These are phyloP conservation scores for Musa schizocarpa DNA, from an alignment of 176 grass and related monocot genomes.

Conservation along the genomic window DNA sequence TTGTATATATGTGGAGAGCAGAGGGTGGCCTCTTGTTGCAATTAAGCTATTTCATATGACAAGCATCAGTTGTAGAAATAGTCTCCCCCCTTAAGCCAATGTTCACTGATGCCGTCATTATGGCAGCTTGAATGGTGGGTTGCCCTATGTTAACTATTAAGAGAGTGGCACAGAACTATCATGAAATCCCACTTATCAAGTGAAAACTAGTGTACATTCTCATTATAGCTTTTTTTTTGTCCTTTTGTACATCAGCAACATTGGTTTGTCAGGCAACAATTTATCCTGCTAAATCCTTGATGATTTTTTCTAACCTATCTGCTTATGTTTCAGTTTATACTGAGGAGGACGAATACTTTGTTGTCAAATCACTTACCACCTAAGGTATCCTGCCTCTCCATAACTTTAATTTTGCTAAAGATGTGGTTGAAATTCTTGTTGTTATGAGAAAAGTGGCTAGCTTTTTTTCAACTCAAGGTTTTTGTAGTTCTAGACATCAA, in stretches of 20 bases:
- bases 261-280: conserved; percentile 6
- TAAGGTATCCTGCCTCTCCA: conserved; percentile 45
- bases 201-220: not conserved
- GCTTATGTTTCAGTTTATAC: conserved; percentile 63
- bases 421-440: not conserved
- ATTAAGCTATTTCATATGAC: too few species aligned
- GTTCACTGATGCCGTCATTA: too few species aligned
- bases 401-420: not conserved
- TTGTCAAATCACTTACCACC: conserved; percentile 97
- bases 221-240: not conserved
- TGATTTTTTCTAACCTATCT: conserved; percentile 31
- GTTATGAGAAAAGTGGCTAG: not conserved
- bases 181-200: too few species aligned
- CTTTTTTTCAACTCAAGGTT: not conserved
- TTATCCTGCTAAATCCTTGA: conserved; percentile 16
- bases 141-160: not conserved
- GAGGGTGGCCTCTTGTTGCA: too few species aligned
- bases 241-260: not conserved
- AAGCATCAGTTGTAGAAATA: too few species aligned
- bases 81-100: too few species aligned
- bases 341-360: conserved; percentile 81
- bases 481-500: not conserved
- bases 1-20: too few species aligned
- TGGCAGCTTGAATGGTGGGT: too few species aligned
- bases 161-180: not conserved